These are phyloP conservation scores for Globisporangium acanthophoron DNA, from an alignment of 352 stramenopile genomes.

Conservation along the genomic window DNA sequence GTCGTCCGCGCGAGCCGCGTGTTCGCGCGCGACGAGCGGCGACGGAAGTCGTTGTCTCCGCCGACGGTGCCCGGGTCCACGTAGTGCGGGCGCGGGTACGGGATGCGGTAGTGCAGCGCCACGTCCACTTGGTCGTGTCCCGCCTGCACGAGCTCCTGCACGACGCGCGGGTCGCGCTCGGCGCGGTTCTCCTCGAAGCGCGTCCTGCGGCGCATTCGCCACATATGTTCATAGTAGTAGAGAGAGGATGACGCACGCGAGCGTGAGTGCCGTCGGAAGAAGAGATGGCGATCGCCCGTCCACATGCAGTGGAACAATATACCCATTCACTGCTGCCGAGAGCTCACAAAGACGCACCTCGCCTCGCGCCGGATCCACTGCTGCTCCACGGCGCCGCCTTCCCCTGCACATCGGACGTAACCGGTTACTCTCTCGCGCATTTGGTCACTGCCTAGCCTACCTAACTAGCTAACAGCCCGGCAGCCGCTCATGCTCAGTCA, in stretches of 20 bases:
- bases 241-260: not conserved
- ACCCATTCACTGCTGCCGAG: too few species aligned
- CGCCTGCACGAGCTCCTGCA: conserved; percentile 50
- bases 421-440: conserved; percentile 1
- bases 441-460: too few species aligned
- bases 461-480: not conserved
- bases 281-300: too few species aligned
- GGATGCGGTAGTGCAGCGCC: conserved; percentile 81
- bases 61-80: conserved; percentile 73
- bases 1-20: conserved; percentile 36
- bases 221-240: too few species aligned
- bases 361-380: conserved; percentile 64
- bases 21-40: conserved; percentile 46
- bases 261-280: not conserved
- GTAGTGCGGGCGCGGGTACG: conserved; percentile 73
- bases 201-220: conserved; percentile 16
- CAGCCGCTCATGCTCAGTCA: not conserved
- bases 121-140: conserved; percentile 72
- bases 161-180: conserved; percentile 20
- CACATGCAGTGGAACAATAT: too few species aligned
- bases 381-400: conserved; percentile 51
- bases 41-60: conserved; percentile 64
- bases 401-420: conserved; percentile 26
- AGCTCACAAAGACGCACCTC: conserved; percentile 22
- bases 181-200: conserved; percentile 62